Evolutionary conservation across 345 rosid species (phyloP).

Genomic region (Acer saccharum): DNA sequence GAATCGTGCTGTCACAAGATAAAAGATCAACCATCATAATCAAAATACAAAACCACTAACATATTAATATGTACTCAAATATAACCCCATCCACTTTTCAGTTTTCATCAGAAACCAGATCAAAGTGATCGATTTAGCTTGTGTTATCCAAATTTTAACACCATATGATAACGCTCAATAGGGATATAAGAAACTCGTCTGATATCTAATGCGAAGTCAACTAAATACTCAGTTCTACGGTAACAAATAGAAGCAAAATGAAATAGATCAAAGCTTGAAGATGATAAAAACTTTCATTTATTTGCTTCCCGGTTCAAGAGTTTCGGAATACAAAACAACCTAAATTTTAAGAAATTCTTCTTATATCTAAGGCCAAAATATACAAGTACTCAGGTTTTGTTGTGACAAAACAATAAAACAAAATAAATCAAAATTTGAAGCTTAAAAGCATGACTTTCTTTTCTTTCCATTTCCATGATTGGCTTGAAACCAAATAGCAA

Average conservation of each 20-base stretch:
- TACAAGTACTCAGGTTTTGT: background rate
- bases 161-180: background rate
- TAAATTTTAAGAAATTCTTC: no score
- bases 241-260: background rate
- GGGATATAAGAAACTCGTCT: background rate
- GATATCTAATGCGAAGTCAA: background rate
- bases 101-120: background rate
- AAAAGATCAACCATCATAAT: constrained; percentile 13
- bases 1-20: constrained; percentile 49
- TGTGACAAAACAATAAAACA: background rate
- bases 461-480: background rate
- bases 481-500: background rate
- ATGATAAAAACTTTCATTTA: no score
- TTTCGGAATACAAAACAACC: no score
- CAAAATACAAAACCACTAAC: background rate
- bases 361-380: no score
- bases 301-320: no score
- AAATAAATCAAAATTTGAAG: background rate
- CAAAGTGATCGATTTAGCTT: background rate
- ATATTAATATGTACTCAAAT: background rate
- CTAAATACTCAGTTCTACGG: background rate
- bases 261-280: no score
- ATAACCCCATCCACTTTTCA: background rate
- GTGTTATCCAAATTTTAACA: background rate
- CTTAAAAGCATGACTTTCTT: background rate